A percentile compares a stretch with the other conserved stretches of the same genome.
These are phyloP conservation scores for Beauveria sp. DNA, from an alignment of 2,329 filamentous ascomycete species.

Conservation along the genomic window DNA sequence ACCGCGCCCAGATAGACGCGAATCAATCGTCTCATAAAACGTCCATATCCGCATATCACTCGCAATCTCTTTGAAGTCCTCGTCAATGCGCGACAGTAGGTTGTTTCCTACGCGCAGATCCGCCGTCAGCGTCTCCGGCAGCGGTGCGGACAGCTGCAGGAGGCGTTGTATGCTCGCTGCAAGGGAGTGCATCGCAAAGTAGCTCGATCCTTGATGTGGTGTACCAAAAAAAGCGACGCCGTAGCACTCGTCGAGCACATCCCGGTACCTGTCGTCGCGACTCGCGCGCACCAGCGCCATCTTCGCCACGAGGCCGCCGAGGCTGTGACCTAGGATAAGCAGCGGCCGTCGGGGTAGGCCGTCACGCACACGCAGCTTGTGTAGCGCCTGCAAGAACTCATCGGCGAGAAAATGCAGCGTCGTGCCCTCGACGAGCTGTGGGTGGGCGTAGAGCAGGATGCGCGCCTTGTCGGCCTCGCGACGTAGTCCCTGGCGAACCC, in stretches of 20 bases:
- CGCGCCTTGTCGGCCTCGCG: constrained; percentile 38
- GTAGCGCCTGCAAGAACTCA: constrained; percentile 37
- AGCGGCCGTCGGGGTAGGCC: constrained; percentile 38
- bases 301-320: constrained; percentile 54
- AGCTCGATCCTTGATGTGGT: constrained; percentile 56
- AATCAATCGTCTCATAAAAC: constrained; percentile 56
- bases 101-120: constrained; percentile 43
- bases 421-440: constrained; percentile 30
- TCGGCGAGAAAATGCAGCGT: constrained; percentile 38
- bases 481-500: constrained; percentile 46
- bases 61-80: constrained; percentile 48
- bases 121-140: constrained; percentile 42
- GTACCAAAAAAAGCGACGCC: constrained; percentile 54
- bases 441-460: constrained; percentile 45
- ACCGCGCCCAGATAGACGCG: constrained; percentile 40
- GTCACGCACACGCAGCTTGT: constrained; percentile 24
- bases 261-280: constrained; percentile 27
- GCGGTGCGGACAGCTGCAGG: constrained; percentile 41
- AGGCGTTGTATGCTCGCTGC: constrained; percentile 44
- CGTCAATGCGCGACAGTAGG: constrained; percentile 41
- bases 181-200: constrained; percentile 51
- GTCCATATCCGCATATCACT: constrained; percentile 55
- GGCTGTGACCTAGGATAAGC: constrained; percentile 53
- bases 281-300: constrained; percentile 43
- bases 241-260: constrained; percentile 48